phyloP scores from a whole-genome alignment of 495 filamentous ascomycete species.

The Penicillium lividum region DNA sequence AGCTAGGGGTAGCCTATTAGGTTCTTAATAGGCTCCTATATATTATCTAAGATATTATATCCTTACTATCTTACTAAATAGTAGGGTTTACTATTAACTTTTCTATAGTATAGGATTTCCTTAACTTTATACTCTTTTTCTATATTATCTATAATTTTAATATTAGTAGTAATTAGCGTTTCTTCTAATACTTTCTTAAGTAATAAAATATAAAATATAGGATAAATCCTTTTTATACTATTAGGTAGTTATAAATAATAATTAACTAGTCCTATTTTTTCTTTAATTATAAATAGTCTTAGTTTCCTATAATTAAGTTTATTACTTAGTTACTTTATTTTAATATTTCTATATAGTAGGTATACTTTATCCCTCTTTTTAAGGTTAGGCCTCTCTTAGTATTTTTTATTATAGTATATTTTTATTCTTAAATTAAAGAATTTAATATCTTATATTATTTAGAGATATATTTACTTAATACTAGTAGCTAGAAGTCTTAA shows the following conservation, averaged over 20 bases:
- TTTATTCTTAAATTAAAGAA: not conserved
- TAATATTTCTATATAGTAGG: conserved; percentile 23
- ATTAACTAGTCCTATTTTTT: conserved; percentile 15
- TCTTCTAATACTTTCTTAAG: conserved; percentile 13
- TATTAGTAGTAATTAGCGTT: conserved; percentile 4
- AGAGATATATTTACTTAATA: conserved; percentile 17
- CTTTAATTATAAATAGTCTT: conserved; percentile 12
- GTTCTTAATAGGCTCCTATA: conserved; percentile 19
- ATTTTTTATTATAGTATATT: not conserved
- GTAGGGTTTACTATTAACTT: conserved; percentile 8
- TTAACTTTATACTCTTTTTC: conserved; percentile 16
- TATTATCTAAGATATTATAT: conserved; percentile 18
- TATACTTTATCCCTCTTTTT: conserved; percentile 33
- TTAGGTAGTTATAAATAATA: conserved; percentile 12
- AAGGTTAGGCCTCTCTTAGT: conserved; percentile 20
- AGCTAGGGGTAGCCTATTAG: conserved; percentile 10
- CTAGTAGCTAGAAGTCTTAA: not conserved
- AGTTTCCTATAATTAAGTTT: conserved; percentile 33
- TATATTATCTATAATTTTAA: conserved; percentile 10
- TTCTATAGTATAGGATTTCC: conserved; percentile 8
- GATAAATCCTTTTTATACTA: conserved; percentile 10
- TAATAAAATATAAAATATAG: conserved; percentile 18
- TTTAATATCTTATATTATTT: conserved; percentile 19
- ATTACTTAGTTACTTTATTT: not conserved
- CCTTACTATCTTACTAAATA: conserved; percentile 12